Evolutionary conservation across 805 yeast genomes (phyloP), one percentile per base, ranked within the genome.

Genomic region (Jamesozyma spencerorum): DNA sequence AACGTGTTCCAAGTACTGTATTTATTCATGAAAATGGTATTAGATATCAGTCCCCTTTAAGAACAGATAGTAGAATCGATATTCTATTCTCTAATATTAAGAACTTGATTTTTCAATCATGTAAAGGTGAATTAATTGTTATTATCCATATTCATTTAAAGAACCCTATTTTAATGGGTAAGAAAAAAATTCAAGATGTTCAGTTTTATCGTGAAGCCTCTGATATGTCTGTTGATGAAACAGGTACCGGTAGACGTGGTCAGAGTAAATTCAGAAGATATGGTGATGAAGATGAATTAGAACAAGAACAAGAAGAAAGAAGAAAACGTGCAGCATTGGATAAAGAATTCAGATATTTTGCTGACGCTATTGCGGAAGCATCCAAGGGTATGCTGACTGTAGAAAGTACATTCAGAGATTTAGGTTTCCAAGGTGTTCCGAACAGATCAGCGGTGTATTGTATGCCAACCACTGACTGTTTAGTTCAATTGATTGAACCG

Each of bases 221-320:
- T 24, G 98, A 92, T 58, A 83, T 87, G 72, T 79, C 94, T 3
- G 87, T 87, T 54, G 98, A 92, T 64, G 98, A 92, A 65, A 92
- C 98, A 15, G 95, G 97, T 48, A 88, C 86, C 45, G 81, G 95
- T 47, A 81, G 85, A 66, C 79, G 97, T 63, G 75, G 74, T 49
- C 81, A 81, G 62, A 55, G 50, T 45, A 70, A 81, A 50, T 75
- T 75, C 49, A 69, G 92, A 59, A 67, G 92, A 56, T 92, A 92
- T 59, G 98, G 98, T 36, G 98, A 92, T 61, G 98, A 92, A 63
- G 98, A 92, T 63, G 98, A 92, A 66, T 70, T 92, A 48, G 97
- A 92, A 64, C 97, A 90, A 64, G 98, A 92, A 67, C 97, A 90
- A 65, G 97, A 92, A 63, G 98, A 92, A 66, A 80, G 97, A 68